Evolutionary conservation across 768 basidiomycete species (phyloP).

Genomic region (Boletus reticuloceps): DNA sequence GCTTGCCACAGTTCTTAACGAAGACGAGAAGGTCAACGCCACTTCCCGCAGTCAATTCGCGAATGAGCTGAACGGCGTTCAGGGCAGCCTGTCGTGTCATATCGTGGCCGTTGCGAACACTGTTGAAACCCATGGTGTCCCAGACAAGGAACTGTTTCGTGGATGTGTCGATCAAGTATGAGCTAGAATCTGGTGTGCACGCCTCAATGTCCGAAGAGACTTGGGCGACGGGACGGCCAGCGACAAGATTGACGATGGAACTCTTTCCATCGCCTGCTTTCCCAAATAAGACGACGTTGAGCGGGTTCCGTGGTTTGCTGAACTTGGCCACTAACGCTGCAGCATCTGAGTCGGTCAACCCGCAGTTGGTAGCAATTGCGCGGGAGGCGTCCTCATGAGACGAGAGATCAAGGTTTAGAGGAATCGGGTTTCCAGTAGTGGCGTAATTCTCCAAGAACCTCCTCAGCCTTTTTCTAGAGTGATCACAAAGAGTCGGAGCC

Average conservation of each 20-base stretch:
- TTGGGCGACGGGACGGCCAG: not conserved
- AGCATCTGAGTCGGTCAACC: not conserved
- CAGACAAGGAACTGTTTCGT: not conserved
- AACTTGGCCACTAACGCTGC: not conserved
- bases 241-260: conserved; percentile 4
- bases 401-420: not conserved
- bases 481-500: not conserved
- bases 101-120: not conserved
- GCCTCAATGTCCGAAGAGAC: not conserved
- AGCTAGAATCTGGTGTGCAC: not conserved
- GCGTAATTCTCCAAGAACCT: not conserved
- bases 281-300: conserved; percentile 36
- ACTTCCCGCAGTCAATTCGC: conserved; percentile 1
- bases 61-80: conserved; percentile 22
- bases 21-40: conserved; percentile 36
- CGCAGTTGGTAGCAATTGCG: not conserved
- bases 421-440: not conserved
- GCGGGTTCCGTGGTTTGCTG: not conserved
- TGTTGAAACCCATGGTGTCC: conserved; percentile 3
- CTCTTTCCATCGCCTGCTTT: conserved; percentile 14
- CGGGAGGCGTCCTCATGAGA: not conserved
- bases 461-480: not conserved
- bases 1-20: conserved; percentile 25
- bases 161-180: not conserved
- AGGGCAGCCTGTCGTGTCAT: not conserved